Evolutionary conservation across 495 filamentous ascomycete genomes (phyloP).

Genomic region (Hypomontagnella submonticulosa): DNA sequence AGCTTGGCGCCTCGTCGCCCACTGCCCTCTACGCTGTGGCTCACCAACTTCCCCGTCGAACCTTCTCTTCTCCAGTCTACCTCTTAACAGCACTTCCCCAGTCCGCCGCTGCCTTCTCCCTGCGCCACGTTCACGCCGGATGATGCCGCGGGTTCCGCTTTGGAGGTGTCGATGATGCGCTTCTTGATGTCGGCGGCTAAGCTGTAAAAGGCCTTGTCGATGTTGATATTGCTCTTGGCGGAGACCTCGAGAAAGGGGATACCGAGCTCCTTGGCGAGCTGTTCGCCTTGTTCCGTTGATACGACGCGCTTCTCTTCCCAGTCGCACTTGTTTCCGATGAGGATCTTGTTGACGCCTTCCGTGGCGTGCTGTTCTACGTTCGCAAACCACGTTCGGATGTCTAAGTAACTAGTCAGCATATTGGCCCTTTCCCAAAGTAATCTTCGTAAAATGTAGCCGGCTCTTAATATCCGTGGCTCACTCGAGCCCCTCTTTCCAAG

Average conservation of each 20-base stretch:
- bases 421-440: not conserved
- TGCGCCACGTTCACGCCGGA: slow-evolving; percentile 75
- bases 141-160: slow-evolving; percentile 74
- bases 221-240: slow-evolving; percentile 98
- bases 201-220: slow-evolving; percentile 97
- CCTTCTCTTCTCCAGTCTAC: not conserved
- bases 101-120: slow-evolving; percentile 65
- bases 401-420: slow-evolving; percentile 59
- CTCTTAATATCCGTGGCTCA: slow-evolving; percentile 7
- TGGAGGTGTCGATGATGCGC: slow-evolving; percentile 85
- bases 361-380: slow-evolving; percentile 99
- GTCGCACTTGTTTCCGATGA: slow-evolving; percentile 99
- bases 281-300: slow-evolving; percentile 91
- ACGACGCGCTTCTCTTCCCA: slow-evolving; percentile 99
- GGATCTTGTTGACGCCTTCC: slow-evolving; percentile 99
- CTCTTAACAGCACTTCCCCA: slow-evolving; percentile 87
- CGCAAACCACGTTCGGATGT: slow-evolving; percentile 99
- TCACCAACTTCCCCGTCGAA: slow-evolving; percentile 13
- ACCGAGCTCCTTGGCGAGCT: slow-evolving; percentile 92
- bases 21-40: not conserved
- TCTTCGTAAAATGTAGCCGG: slow-evolving; percentile 1
- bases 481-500: slow-evolving; percentile 15
- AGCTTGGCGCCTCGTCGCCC: slow-evolving; percentile 21
- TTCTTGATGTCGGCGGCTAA: slow-evolving; percentile 98
- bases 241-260: slow-evolving; percentile 99